Evolutionary conservation across 495 filamentous ascomycete species (phyloP).

Genomic region (Tuber indicum): DNA sequence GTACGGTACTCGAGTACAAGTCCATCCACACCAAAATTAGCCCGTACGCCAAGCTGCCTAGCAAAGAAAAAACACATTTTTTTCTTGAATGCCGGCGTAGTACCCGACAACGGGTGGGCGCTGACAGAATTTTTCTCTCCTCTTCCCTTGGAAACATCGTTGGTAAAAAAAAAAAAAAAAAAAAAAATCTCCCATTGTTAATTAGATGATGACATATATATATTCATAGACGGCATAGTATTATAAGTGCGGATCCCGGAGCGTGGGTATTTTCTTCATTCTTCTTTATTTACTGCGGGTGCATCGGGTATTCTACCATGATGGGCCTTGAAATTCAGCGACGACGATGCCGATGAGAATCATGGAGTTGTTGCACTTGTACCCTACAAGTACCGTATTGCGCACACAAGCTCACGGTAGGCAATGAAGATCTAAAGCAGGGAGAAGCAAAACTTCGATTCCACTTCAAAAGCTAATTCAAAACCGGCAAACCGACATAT

Average conservation of each 20-base stretch:
- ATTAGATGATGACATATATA: neutral
- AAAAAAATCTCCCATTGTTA: neutral
- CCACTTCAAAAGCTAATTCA: neutral
- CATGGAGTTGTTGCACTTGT: neutral
- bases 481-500: neutral
- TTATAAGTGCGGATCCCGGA: neutral
- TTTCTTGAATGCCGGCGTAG: neutral
- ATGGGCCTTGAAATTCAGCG: neutral
- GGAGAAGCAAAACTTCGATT: neutral
- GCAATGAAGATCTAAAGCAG: neutral
- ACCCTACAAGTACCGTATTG: neutral
- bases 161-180: neutral
- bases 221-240: neutral
- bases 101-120: neutral
- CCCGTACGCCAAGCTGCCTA: neutral
- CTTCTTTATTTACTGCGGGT: neutral
- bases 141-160: neutral
- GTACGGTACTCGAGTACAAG: neutral
- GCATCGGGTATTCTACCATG: neutral
- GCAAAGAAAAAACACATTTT: neutral
- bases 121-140: neutral
- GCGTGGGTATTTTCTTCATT: neutral
- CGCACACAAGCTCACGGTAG: neutral
- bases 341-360: neutral
- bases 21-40: neutral